These are phyloP conservation scores for Yarrowia sp. DNA, from an alignment of 805 yeast genomes.

Conservation along the genomic window DNA sequence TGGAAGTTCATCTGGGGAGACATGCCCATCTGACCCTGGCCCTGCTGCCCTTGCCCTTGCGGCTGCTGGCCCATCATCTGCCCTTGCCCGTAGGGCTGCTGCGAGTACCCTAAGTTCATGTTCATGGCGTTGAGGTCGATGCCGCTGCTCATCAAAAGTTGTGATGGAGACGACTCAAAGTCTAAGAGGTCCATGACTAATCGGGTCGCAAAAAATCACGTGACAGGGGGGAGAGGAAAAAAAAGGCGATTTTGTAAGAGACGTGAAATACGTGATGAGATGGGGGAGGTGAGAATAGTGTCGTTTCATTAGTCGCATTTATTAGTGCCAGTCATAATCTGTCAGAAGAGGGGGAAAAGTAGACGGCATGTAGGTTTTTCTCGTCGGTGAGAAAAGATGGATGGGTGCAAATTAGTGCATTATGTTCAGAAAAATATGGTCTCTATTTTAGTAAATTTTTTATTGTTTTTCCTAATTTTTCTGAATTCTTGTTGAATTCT, in stretches of 20 bases:
- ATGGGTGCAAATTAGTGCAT: too few relatives aligned
- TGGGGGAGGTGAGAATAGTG: too few relatives aligned
- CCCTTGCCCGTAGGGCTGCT: conserved; percentile 23
- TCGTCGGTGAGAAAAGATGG: too few relatives aligned
- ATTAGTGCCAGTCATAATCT: conserved; percentile 12
- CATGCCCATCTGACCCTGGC: conserved; percentile 24
- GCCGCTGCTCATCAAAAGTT: conserved; percentile 21
- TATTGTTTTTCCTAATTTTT: too few relatives aligned
- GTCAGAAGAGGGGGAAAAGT: neutral
- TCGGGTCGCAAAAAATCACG: neutral
- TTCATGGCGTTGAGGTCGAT: conserved; percentile 39
- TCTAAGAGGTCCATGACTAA: conserved; percentile 34
- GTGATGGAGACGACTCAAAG: conserved; percentile 28
- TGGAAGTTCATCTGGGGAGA: conserved; percentile 34
- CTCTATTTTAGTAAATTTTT: too few relatives aligned
- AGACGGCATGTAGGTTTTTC: too few relatives aligned
- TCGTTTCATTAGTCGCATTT: conserved; percentile 6
- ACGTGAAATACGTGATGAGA: neutral
- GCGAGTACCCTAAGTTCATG: conserved; percentile 31
- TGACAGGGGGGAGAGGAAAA: neutral
- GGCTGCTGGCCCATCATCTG: conserved; percentile 20
- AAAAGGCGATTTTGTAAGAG: too few relatives aligned
- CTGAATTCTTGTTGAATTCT: too few relatives aligned
- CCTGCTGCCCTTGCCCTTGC: neutral
- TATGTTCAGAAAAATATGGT: too few relatives aligned